phyloP scores from a whole-genome alignment of 305 asterid species.

The Fraxinus velutina region DNA sequence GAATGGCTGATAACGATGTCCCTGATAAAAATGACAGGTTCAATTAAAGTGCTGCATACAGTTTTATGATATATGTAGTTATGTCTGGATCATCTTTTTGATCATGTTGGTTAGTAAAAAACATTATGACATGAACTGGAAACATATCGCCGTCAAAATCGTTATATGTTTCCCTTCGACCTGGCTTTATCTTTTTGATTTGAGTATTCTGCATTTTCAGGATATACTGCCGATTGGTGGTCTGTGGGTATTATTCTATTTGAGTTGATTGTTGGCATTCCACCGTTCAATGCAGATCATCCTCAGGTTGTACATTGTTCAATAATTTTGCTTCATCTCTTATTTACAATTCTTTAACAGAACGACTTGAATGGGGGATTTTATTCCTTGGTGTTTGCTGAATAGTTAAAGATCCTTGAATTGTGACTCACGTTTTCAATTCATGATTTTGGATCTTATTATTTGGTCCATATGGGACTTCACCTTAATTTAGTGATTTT shows the following conservation, averaged over 20 bases:
- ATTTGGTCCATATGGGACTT: not conserved
- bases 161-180: not conserved
- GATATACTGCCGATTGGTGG: slow-evolving; percentile 99
- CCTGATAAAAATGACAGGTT: not conserved
- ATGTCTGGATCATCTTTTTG: not conserved
- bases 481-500: not conserved
- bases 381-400: not conserved
- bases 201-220: slow-evolving; percentile 45
- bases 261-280: slow-evolving; percentile 97
- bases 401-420: not conserved
- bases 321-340: not conserved
- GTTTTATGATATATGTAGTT: not conserved
- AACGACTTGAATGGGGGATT: not conserved
- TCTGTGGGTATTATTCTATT: slow-evolving; percentile 96
- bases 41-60: not conserved
- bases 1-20: not conserved
- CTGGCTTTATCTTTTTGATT: not conserved
- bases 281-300: slow-evolving; percentile 98
- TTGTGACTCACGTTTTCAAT: not conserved
- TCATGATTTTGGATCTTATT: not conserved
- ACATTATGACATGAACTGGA: not conserved
- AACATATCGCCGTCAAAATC: not conserved
- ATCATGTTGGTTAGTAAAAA: not conserved
- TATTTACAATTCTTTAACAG: not conserved
- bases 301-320: slow-evolving; percentile 74